A percentile compares a stretch with the other conserved stretches of the same genome.
phyloP scores from a whole-genome alignment of 495 filamentous ascomycete species.

The Pyrenula aspistea region DNA sequence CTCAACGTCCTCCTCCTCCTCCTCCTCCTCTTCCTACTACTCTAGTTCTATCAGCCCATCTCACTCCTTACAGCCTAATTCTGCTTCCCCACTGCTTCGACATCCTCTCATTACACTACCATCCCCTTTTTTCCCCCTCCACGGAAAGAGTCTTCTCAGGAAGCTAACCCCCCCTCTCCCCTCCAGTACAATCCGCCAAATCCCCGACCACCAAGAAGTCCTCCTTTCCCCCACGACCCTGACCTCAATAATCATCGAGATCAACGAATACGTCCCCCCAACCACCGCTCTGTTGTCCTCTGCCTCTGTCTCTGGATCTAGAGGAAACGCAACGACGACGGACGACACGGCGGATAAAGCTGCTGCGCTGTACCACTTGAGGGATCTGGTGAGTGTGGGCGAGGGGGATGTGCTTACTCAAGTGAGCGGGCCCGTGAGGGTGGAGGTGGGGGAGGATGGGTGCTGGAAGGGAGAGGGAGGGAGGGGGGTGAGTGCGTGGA shows the following conservation, averaged over 20 bases:
- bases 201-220: constrained; percentile 92
- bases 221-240: constrained; percentile 70
- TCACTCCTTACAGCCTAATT: too few relatives aligned
- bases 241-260: constrained; percentile 77
- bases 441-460: constrained; percentile 15
- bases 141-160: too few relatives aligned
- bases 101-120: too few relatives aligned
- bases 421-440: constrained; percentile 25
- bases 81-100: too few relatives aligned
- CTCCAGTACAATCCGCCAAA: constrained; percentile 64
- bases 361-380: constrained; percentile 56
- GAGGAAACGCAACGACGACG: constrained; percentile 23
- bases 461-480: constrained; percentile 1
- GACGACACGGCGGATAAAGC: constrained; percentile 59
- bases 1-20: too few relatives aligned
- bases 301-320: constrained; percentile 14
- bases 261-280: constrained; percentile 56
- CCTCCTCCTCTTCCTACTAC: too few relatives aligned
- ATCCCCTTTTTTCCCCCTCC: too few relatives aligned
- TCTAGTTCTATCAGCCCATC: too few relatives aligned
- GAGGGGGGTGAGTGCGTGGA: constrained; percentile 2
- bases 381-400: constrained; percentile 52
- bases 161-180: constrained; percentile 4
- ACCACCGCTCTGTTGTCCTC: constrained; percentile 12
- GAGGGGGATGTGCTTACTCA: constrained; percentile 43